phyloP scores from a whole-genome alignment of 2,329 filamentous ascomycete species.

The Fusarium musae region DNA sequence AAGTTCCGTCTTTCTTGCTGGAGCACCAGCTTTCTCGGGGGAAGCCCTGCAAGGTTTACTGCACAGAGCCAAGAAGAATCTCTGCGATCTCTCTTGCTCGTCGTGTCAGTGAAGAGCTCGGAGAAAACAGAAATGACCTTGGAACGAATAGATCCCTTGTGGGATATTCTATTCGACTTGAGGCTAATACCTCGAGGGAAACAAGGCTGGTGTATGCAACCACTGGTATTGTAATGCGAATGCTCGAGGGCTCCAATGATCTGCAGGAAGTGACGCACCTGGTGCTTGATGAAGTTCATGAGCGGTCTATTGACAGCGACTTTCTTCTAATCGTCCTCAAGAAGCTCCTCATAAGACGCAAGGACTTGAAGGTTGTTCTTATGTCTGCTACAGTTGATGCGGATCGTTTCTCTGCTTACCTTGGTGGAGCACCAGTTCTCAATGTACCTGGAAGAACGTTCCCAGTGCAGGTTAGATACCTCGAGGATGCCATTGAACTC shows the following conservation, averaged over 20 bases:
- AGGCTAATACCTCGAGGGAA: slow-evolving; percentile 83
- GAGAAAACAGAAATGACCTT: slow-evolving; percentile 83
- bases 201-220: slow-evolving; percentile 92
- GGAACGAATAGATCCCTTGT: slow-evolving; percentile 87
- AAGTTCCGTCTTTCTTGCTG: slow-evolving; percentile 92
- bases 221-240: slow-evolving; percentile 93
- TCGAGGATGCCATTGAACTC: slow-evolving; percentile 92
- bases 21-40: slow-evolving; percentile 88
- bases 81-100: slow-evolving; percentile 94
- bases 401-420: slow-evolving; percentile 87
- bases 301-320: slow-evolving; percentile 95
- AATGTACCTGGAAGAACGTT: slow-evolving; percentile 94
- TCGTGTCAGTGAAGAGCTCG: slow-evolving; percentile 93
- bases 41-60: slow-evolving; percentile 89
- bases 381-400: slow-evolving; percentile 99
- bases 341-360: slow-evolving; percentile 78
- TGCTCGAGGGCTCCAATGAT: slow-evolving; percentile 90
- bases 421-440: slow-evolving; percentile 85
- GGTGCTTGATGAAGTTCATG: slow-evolving; percentile 97
- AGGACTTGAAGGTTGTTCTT: slow-evolving; percentile 89
- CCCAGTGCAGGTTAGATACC: slow-evolving; percentile 85
- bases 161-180: slow-evolving; percentile 92
- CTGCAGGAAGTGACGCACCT: slow-evolving; percentile 91
- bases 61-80: slow-evolving; percentile 93
- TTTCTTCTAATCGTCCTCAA: slow-evolving; percentile 93